These are phyloP conservation scores for Apophysomyces trapeziformis DNA, from an alignment of 371 early-diverging fungal species.

Conservation along the genomic window DNA sequence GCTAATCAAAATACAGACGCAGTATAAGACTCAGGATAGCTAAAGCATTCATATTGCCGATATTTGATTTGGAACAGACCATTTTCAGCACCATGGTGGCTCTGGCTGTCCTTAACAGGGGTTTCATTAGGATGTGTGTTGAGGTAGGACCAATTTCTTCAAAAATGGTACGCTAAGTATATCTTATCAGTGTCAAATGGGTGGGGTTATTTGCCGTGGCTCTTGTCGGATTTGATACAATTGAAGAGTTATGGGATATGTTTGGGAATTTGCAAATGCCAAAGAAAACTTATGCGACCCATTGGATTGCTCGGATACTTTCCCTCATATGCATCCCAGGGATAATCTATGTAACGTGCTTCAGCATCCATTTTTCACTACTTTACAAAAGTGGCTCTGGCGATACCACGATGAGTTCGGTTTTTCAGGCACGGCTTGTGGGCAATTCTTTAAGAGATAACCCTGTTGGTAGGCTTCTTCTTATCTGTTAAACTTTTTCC, in stretches of 20 bases:
- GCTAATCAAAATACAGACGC: background rate
- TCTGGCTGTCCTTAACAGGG: conserved; percentile 90
- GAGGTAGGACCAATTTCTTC: background rate
- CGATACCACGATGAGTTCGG: conserved; percentile 95
- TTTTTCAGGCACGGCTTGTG: conserved; percentile 93
- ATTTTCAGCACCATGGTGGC: conserved; percentile 85
- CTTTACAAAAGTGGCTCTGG: conserved; percentile 89
- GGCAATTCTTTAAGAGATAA: conserved; percentile 82
- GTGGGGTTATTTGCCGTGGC: conserved; percentile 97
- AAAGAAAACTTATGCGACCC: conserved; percentile 69
- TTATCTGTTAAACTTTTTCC: background rate
- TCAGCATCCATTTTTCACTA: conserved; percentile 92
- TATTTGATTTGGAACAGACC: conserved; percentile 48
- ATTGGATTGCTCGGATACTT: conserved; percentile 79
- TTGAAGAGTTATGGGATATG: conserved; percentile 93
- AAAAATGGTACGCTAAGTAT: background rate
- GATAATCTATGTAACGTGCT: conserved; percentile 85
- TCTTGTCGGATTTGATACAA: conserved; percentile 92
- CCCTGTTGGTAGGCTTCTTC: conserved; percentile 69
- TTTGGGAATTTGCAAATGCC: conserved; percentile 82
- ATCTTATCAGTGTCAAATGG: conserved; percentile 94
- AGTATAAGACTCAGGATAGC: too few relatives aligned
- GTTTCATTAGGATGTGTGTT: conserved; percentile 44
- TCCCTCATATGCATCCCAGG: conserved; percentile 90
- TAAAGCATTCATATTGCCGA: too few relatives aligned